Conservation (phyloP, 768 basidiomycete species). For the Russula earlei region DNA sequence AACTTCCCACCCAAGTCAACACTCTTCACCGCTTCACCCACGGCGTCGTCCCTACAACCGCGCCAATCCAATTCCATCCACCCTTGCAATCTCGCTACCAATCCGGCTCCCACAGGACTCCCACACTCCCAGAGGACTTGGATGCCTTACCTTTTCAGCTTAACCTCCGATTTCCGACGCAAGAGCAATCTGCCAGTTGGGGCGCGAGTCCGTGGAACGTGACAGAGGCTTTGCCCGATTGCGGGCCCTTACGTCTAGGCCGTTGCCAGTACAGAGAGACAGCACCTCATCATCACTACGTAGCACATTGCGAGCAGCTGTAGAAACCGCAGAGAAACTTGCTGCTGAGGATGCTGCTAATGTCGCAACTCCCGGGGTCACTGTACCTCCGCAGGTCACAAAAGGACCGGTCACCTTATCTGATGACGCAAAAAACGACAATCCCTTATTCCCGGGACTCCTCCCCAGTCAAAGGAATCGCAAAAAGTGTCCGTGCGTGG, state of each 20-base stretch:
- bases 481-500: background rate
- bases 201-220: conserved; percentile 7
- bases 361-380: background rate
- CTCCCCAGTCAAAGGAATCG: background rate
- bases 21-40: conserved; percentile 7
- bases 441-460: background rate
- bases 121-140: background rate
- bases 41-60: background rate
- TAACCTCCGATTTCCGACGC: conserved; percentile 14
- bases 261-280: background rate
- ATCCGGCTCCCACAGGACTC: background rate
- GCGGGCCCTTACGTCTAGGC: background rate
- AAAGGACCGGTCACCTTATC: background rate
- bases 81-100: conserved; percentile 1
- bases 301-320: conserved; percentile 8
- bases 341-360: background rate
- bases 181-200: conserved; percentile 3
- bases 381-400: background rate
- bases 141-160: conserved; percentile 4
- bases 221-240: conserved; percentile 5
- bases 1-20: background rate
- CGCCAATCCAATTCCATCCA: background rate
- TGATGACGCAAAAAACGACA: background rate
- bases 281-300: conserved; percentile 11
- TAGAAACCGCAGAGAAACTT: conserved; percentile 4